Evolutionary conservation across 78 protist genomes (phyloP).

Genomic region (Goniomonas avonlea): DNA sequence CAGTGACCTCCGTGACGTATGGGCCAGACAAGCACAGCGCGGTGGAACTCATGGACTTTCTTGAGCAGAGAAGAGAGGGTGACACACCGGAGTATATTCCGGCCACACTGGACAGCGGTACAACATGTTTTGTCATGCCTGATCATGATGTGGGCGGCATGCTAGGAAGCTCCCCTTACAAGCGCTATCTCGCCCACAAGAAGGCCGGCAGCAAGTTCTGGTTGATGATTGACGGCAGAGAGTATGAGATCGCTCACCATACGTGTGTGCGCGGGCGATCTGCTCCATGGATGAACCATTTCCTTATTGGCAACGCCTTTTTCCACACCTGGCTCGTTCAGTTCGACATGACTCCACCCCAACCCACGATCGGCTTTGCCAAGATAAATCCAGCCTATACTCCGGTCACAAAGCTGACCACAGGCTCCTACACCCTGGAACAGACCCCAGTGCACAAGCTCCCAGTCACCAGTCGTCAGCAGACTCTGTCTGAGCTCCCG

Average conservation of each 20-base stretch:
- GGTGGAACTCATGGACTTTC: no score
- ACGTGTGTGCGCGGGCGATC: conserved; percentile 29
- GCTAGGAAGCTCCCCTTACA: not conserved
- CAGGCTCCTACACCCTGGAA: no score
- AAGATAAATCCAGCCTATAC: not conserved
- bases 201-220: not conserved
- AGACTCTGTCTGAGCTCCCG: no score
- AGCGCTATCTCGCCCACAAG: not conserved
- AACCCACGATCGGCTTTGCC: not conserved
- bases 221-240: not conserved
- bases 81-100: no score
- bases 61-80: no score
- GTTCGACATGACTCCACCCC: not conserved
- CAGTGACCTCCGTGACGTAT: conserved; percentile 4
- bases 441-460: no score
- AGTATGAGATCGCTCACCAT: not conserved
- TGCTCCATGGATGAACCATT: not conserved
- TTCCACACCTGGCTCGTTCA: conserved; percentile 17
- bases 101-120: conserved; percentile 13
- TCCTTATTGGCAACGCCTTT: conserved; percentile 17
- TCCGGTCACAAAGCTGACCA: no score
- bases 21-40: no score
- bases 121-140: conserved; percentile 12
- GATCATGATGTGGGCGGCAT: not conserved
- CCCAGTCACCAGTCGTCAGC: no score